Evolutionary conservation across 192 early-diverging fungal genomes (phyloP).

Genomic region (Backusella tuberculispora): DNA sequence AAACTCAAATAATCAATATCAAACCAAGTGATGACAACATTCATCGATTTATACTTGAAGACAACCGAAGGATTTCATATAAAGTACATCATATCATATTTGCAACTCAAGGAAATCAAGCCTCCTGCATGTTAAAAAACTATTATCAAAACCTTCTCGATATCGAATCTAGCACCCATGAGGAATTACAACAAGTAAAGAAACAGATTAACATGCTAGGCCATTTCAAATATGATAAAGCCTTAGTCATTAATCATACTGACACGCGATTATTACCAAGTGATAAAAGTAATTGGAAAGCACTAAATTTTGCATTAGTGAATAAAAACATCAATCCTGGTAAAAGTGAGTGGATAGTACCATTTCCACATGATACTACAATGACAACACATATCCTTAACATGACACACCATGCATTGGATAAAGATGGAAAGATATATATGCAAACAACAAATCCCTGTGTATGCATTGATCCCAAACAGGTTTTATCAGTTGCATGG

Average conservation of each 20-base stretch:
- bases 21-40: neutral
- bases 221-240: slow-evolving; percentile 50
- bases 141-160: neutral
- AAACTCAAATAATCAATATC: slow-evolving; percentile 25
- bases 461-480: slow-evolving; percentile 21
- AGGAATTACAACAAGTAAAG: neutral
- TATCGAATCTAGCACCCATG: neutral
- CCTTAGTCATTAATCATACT: slow-evolving; percentile 53
- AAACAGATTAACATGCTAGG: slow-evolving; percentile 44
- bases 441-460: slow-evolving; percentile 42
- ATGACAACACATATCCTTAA: slow-evolving; percentile 45
- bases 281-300: slow-evolving; percentile 43
- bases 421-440: slow-evolving; percentile 9
- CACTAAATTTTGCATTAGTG: slow-evolving; percentile 48
- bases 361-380: slow-evolving; percentile 38
- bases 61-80: slow-evolving; percentile 3
- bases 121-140: slow-evolving; percentile 17
- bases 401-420: slow-evolving; percentile 26
- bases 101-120: slow-evolving; percentile 43
- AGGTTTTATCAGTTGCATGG: slow-evolving; percentile 33
- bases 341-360: slow-evolving; percentile 17
- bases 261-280: slow-evolving; percentile 49
- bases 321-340: slow-evolving; percentile 18
- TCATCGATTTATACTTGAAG: slow-evolving; percentile 19
- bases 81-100: slow-evolving; percentile 40